phyloP scores from a whole-genome alignment of 2,329 filamentous ascomycete species.

The Biscogniauxia sp. region DNA sequence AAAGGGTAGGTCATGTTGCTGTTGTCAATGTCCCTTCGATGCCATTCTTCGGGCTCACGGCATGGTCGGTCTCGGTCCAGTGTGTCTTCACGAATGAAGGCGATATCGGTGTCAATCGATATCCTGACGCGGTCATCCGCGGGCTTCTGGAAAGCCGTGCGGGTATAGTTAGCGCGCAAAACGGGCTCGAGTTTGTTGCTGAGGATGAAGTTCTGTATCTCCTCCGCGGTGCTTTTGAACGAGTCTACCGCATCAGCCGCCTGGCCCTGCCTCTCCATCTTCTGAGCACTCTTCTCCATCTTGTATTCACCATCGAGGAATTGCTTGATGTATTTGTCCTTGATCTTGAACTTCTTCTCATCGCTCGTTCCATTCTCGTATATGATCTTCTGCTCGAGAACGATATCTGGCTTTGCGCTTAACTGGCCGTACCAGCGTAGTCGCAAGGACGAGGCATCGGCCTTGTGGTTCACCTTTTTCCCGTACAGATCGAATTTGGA shows the following conservation, averaged over 20 bases:
- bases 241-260: constrained; percentile 63
- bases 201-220: constrained; percentile 78
- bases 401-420: constrained; percentile 72
- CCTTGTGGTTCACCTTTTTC: constrained; percentile 74
- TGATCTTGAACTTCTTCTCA: constrained; percentile 79
- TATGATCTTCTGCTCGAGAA: constrained; percentile 86
- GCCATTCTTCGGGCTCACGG: constrained; percentile 85
- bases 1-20: constrained; percentile 84
- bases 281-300: constrained; percentile 86
- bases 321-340: constrained; percentile 87
- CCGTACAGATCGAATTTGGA: constrained; percentile 81
- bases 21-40: constrained; percentile 85
- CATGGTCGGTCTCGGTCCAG: constrained; percentile 83
- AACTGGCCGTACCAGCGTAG: constrained; percentile 91
- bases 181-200: constrained; percentile 78
- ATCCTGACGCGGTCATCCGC: constrained; percentile 87
- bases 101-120: constrained; percentile 88
- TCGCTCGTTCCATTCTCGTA: constrained; percentile 73
- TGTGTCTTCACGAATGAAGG: constrained; percentile 76
- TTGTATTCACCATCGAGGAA: constrained; percentile 87
- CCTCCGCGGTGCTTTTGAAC: constrained; percentile 69
- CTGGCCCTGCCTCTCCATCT: constrained; percentile 77
- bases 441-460: constrained; percentile 77
- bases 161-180: constrained; percentile 86
- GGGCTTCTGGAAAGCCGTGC: constrained; percentile 95